Conservation (phyloP, 2,329 filamentous ascomycete species). For the Xylaria sp. region DNA sequence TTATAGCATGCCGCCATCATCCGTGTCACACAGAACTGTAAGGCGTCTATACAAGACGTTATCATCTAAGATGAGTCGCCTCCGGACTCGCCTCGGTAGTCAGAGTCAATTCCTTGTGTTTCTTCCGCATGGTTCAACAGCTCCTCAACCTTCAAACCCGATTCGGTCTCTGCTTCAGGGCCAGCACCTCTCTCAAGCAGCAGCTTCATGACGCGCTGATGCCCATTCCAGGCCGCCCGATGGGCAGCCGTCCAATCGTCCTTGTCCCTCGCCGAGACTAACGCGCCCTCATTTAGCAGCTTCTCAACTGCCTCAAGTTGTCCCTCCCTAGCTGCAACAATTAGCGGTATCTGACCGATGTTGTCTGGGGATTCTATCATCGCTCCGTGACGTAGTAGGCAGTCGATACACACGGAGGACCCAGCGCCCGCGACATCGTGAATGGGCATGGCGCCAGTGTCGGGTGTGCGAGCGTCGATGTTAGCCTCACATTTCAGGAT, state of each 20-base stretch:
- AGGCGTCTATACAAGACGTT: background rate
- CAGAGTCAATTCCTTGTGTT: background rate
- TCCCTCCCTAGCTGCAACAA: background rate
- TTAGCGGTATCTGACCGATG: background rate
- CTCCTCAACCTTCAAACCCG: background rate
- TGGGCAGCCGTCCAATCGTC: background rate
- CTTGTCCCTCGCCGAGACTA: background rate
- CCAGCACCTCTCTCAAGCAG: background rate
- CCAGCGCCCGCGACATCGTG: background rate
- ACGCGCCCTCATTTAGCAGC: background rate
- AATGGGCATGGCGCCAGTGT: background rate
- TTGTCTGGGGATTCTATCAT: background rate
- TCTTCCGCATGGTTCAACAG: background rate
- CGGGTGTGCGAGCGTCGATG: background rate
- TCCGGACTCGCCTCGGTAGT: background rate
- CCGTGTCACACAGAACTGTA: no score
- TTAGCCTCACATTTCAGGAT: background rate
- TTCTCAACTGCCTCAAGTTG: background rate
- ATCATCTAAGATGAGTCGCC: background rate
- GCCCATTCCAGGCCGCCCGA: background rate
- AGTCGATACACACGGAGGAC: background rate
- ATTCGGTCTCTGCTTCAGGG: background rate
- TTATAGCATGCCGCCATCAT: no score
- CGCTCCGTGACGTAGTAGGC: background rate
- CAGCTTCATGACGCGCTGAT: background rate